These are phyloP conservation scores for Lactifluus echinatus DNA, from an alignment of 768 basidiomycete species.

Conservation along the genomic window DNA sequence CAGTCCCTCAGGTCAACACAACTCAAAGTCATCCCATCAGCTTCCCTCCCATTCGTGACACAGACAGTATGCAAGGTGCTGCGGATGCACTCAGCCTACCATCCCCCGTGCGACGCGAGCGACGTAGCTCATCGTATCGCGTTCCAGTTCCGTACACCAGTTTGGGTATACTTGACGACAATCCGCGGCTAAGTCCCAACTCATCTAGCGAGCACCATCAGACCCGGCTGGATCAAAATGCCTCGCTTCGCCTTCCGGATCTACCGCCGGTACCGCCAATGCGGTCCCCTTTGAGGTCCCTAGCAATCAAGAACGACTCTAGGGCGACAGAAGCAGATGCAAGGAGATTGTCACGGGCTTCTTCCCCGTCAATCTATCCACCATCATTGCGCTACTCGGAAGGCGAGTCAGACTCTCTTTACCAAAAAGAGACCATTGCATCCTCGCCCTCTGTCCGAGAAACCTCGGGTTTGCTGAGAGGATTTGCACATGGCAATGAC, in stretches of 20 bases:
- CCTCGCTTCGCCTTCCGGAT: slow-evolving; percentile 22
- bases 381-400: slow-evolving; percentile 16
- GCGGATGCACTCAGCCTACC: background rate
- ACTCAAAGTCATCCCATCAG: background rate
- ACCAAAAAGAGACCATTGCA: background rate
- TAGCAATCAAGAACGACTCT: background rate
- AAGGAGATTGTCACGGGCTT: slow-evolving; percentile 9
- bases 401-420: slow-evolving; percentile 10
- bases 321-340: background rate
- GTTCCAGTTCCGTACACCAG: slow-evolving; percentile 6
- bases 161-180: background rate
- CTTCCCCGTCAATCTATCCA: slow-evolving; percentile 23
- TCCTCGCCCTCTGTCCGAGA: background rate
- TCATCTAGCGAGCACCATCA: slow-evolving; percentile 20
- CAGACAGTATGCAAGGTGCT: background rate
- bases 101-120: background rate
- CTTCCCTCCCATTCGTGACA: background rate
- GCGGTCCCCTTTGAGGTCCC: slow-evolving; percentile 10
- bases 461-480: background rate
- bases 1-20: background rate
- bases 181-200: slow-evolving; percentile 6
- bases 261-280: slow-evolving; percentile 23
- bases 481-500: background rate
- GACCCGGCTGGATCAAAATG: background rate
- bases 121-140: slow-evolving; percentile 2